phyloP scores from a whole-genome alignment of 257 asterid species.

The Capsicum pubescens region DNA sequence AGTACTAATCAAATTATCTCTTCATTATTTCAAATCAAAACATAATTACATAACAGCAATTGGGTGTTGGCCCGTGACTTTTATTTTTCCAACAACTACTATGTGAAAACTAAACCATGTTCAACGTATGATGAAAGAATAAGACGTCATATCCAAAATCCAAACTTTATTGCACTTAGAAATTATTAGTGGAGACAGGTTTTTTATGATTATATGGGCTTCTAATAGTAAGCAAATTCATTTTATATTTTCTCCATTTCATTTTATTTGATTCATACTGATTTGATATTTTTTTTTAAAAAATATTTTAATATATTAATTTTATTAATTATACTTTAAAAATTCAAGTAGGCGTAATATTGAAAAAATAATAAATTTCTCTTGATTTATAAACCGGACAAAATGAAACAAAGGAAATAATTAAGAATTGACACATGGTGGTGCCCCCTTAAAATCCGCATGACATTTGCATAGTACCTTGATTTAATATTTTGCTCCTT shows the following conservation, averaged over 20 bases:
- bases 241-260: neutral
- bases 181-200: conserved; percentile 23
- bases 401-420: too few species aligned
- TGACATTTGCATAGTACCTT: conserved; percentile 26
- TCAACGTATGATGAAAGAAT: conserved; percentile 24
- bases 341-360: too few species aligned
- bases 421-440: conserved; percentile 26
- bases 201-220: neutral
- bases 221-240: neutral
- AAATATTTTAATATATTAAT: too few species aligned
- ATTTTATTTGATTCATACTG: too few species aligned
- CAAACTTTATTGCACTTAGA: neutral
- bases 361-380: too few species aligned
- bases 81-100: neutral
- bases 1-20: too few species aligned
- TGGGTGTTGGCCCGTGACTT: conserved; percentile 3
- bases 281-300: too few species aligned
- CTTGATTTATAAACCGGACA: too few species aligned
- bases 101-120: conserved; percentile 3
- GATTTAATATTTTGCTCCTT: neutral
- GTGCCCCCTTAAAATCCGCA: conserved; percentile 27
- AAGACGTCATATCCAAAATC: conserved; percentile 11
- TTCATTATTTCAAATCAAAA: neutral
- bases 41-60: neutral
- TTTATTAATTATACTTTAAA: too few species aligned